Conservation (phyloP, 139 green algal species). For the Chlorella sp. region DNA sequence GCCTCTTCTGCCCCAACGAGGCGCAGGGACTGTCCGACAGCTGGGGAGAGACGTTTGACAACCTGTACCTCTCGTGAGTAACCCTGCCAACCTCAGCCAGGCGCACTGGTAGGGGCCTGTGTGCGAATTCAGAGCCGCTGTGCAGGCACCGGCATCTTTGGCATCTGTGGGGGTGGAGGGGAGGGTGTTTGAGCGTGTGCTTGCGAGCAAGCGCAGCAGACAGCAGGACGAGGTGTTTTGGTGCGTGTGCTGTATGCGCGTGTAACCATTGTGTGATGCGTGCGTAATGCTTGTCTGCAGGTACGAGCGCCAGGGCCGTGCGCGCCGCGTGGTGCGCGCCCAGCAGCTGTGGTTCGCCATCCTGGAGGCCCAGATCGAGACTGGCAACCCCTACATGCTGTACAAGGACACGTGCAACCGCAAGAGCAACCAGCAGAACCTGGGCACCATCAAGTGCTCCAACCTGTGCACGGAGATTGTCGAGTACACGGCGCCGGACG, state of each 20-base stretch:
- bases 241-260: no score
- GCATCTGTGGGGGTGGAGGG: no score
- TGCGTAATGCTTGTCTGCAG: constrained; percentile 13
- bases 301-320: constrained; percentile 77
- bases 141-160: no score
- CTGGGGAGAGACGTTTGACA: constrained; percentile 92
- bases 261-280: no score
- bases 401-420: constrained; percentile 98
- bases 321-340: constrained; percentile 74
- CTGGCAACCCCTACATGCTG: constrained; percentile 99
- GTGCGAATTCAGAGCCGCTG: no score
- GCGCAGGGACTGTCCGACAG: constrained; percentile 86
- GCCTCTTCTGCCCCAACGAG: constrained; percentile 98
- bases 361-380: constrained; percentile 97
- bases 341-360: constrained; percentile 99
- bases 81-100: no score
- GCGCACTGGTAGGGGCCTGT: no score
- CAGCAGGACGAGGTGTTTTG: no score
- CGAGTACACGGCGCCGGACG: constrained; percentile 90
- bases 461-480: constrained; percentile 99
- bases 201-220: no score
- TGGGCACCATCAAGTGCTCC: constrained; percentile 97
- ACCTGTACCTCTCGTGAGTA: constrained; percentile 74
- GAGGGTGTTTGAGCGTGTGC: no score
- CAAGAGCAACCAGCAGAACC: constrained; percentile 96